Evolutionary conservation across 768 basidiomycete genomes (phyloP), one percentile per base, ranked within the genome.

Genomic region (Flagelloscypha sp.): DNA sequence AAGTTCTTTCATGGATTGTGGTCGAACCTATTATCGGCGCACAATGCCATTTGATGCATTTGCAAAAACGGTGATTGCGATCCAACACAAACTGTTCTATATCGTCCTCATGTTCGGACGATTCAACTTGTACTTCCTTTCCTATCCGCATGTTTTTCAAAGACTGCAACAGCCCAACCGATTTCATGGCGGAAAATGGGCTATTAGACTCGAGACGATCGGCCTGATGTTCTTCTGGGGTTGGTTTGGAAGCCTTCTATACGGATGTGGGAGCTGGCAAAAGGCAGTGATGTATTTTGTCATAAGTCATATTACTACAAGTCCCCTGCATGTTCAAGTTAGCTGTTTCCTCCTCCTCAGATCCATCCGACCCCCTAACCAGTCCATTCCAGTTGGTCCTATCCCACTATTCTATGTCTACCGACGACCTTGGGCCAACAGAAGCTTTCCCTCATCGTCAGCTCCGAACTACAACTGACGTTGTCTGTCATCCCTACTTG

Each of bases 51-150:
- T 93, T 49, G 87, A 95, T 57, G 63, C 55, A 10, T 70, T 82
- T 48, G 66, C 86, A 5, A 68, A 70, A 12, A 43, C 70, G 40
- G 55, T 93, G 45, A 58, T 98, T 38, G 60, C 77, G 11, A 31
- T 88, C 8, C 94, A 99, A 63, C 93, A 97, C 56, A 83, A 83
- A 33, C 66, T 95, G 15, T 98, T 97, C 62, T 98, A 97, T 58
- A 36, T 93, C 50, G 65, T 98, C 49, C 79, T 99, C 62, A 74
- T 74, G n/a, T 77, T 98, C 41, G 94, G 82, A 4, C 79, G 94
- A 28, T 94, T 97, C 65, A 99, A 99, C 58, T 80, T 99, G 30
- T 95, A 94, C 57, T 80, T 66, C 36, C 79, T 82, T 41, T 90
- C 92, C 2, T 99, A 94, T 55, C 55, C 51, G 20, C 89, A 75